Percentiles rank a stretch among this genome's conserved stretches.
Conservation (phyloP, 2,329 filamentous ascomycete genomes). For the Colletotrichum coccodes region DNA sequence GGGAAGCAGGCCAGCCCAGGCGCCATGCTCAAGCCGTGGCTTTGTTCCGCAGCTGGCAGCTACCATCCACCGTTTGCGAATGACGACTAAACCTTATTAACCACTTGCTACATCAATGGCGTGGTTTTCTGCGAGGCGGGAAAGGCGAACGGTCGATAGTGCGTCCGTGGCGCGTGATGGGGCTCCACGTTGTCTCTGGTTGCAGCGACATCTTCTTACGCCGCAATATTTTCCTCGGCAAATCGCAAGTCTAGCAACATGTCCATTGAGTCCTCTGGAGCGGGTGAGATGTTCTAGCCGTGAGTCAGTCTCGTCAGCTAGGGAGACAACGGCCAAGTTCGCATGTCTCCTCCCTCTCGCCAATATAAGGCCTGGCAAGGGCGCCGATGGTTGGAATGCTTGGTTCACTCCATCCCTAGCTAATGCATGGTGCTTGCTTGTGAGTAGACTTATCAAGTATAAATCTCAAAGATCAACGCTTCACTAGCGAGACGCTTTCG, state of each 20-base stretch:
- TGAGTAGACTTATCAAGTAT: neutral
- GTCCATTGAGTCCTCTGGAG: neutral
- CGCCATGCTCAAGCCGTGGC: neutral
- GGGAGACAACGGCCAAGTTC: neutral
- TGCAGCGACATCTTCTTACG: neutral
- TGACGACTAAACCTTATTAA: neutral
- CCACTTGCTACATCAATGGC: neutral
- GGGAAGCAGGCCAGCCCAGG: too few relatives aligned
- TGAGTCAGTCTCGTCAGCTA: neutral
- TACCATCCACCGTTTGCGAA: neutral
- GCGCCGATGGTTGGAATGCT: neutral
- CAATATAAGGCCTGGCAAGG: neutral
- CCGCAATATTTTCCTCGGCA: neutral
- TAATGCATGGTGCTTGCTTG: neutral
- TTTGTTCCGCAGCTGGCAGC: neutral
- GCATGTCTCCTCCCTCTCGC: constrained; percentile 9
- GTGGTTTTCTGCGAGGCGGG: neutral
- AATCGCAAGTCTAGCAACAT: neutral
- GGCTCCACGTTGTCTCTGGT: neutral
- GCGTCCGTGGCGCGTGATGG: neutral
- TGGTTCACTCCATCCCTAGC: constrained; percentile 17
- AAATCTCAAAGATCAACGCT: neutral
- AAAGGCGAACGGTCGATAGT: neutral
- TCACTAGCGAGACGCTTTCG: neutral
- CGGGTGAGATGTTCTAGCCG: neutral